Evolutionary conservation across 768 basidiomycete genomes (phyloP).

Genomic region (Phanerochaete carnosa): DNA sequence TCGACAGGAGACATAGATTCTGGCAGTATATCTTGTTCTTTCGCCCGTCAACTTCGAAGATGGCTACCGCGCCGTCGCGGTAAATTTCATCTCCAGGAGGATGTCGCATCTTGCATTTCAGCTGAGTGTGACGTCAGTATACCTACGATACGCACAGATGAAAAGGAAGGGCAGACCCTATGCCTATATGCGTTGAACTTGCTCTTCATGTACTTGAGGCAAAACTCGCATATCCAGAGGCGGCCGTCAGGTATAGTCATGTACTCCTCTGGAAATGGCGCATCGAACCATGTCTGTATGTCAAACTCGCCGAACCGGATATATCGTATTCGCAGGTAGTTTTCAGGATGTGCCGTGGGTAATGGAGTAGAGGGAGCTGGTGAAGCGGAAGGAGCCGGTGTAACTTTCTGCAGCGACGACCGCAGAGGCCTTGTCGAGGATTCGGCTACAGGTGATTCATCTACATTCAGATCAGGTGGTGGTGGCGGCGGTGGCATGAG

Average conservation of each 20-base stretch:
- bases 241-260: slow-evolving; percentile 86
- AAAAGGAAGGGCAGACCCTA: slow-evolving; percentile 50
- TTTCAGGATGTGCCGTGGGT: slow-evolving; percentile 26
- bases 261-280: slow-evolving; percentile 98
- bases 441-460: slow-evolving; percentile 42
- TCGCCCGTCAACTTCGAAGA: slow-evolving; percentile 97
- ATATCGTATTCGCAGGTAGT: slow-evolving; percentile 68
- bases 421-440: slow-evolving; percentile 63
- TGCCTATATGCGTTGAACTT: slow-evolving; percentile 83
- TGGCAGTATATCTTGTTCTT: slow-evolving; percentile 99
- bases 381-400: slow-evolving; percentile 43
- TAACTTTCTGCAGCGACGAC: slow-evolving; percentile 40
- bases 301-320: slow-evolving; percentile 91
- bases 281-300: slow-evolving; percentile 98
- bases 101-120: slow-evolving; percentile 93
- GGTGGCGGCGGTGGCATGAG: slow-evolving; percentile 37
- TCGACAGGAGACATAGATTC: slow-evolving; percentile 94
- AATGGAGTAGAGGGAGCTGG: slow-evolving; percentile 39
- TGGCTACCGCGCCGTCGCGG: slow-evolving; percentile 80
- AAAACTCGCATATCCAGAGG: slow-evolving; percentile 97
- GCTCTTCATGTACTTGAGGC: slow-evolving; percentile 97
- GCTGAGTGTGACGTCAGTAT: slow-evolving; percentile 40
- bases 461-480: slow-evolving; percentile 28
- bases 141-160: neutral
- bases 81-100: slow-evolving; percentile 99